Evolutionary conservation across 148 eudicot species (phyloP).

Genomic region (Suaeda aralocaspica): DNA sequence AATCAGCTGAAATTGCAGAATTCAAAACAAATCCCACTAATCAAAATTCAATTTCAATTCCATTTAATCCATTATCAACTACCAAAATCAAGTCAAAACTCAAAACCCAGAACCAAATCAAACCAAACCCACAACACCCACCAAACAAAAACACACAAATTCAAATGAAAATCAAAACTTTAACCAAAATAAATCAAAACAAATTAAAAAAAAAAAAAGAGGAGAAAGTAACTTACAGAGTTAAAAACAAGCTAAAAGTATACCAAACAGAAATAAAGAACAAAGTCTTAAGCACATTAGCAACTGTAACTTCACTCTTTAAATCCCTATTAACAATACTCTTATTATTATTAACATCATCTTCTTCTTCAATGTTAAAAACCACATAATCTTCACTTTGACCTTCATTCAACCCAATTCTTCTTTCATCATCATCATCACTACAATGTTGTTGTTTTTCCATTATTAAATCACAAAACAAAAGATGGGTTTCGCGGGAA

Average conservation of each 20-base stretch:
- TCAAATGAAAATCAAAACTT: neutral
- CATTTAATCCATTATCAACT: neutral
- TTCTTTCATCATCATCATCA: conserved; percentile 26
- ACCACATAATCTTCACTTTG: conserved; percentile 35
- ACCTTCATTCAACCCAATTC: conserved; percentile 25
- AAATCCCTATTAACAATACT: conserved; percentile 10
- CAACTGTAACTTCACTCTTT: conserved; percentile 41
- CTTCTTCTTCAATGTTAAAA: conserved; percentile 53
- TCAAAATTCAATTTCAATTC: neutral
- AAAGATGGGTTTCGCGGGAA: conserved; percentile 10
- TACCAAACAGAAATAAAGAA: conserved; percentile 84
- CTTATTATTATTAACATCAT: no score
- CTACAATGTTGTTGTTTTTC: conserved; percentile 26
- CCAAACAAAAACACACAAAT: conserved; percentile 1
- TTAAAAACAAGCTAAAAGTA: conserved; percentile 84
- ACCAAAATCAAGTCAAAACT: neutral
- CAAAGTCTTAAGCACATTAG: conserved; percentile 78
- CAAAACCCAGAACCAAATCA: neutral
- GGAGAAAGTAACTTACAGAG: conserved; percentile 56
- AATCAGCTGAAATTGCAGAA: no score
- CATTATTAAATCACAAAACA: no score
- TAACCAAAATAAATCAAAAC: no score
- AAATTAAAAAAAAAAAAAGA: no score
- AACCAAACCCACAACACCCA: neutral
- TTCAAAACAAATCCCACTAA: neutral